Evolutionary conservation across 163 green algal genomes (phyloP).

Genomic region (Chloromonas sp.): DNA sequence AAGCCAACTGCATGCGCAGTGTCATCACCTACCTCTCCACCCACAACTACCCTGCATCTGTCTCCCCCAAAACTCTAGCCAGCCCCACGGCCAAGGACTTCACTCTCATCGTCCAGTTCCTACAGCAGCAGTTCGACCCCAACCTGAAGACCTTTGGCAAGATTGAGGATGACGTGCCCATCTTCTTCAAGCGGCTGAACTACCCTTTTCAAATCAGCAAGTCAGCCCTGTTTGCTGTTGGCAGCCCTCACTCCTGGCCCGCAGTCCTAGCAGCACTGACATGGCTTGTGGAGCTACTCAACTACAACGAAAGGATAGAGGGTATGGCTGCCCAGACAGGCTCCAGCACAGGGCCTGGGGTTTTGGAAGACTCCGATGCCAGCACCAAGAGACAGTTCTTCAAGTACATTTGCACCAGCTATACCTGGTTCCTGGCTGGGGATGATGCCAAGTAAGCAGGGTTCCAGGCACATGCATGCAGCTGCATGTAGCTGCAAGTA

Average conservation of each 20-base stretch:
- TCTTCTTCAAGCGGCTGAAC: constrained; percentile 84
- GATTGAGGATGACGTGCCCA: constrained; percentile 88
- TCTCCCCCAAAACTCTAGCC: constrained; percentile 71
- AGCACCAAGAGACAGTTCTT: constrained; percentile 68
- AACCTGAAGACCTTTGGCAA: constrained; percentile 73
- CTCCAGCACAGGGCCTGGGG: not conserved
- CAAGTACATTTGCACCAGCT: constrained; percentile 68
- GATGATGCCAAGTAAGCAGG: constrained; percentile 50
- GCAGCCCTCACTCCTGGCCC: constrained; percentile 88
- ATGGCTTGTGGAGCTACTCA: constrained; percentile 90
- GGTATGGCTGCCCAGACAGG: not conserved
- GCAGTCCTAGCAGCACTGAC: constrained; percentile 74
- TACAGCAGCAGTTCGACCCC: constrained; percentile 77
- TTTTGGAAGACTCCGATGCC: constrained; percentile 14
- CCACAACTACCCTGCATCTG: constrained; percentile 60
- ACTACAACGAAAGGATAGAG: constrained; percentile 67
- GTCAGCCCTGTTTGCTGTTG: constrained; percentile 79
- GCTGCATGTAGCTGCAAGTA: not conserved
- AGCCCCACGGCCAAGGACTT: constrained; percentile 90
- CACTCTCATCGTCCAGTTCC: constrained; percentile 78
- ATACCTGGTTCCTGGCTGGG: constrained; percentile 72
- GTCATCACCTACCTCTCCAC: constrained; percentile 80
- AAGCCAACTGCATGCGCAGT: constrained; percentile 58
- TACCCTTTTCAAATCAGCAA: constrained; percentile 93
- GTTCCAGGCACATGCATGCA: not conserved